Base-by-base conservation (phyloP, 2,329 filamentous ascomycete genomes). In the Penicillium rolfsii region DNA sequence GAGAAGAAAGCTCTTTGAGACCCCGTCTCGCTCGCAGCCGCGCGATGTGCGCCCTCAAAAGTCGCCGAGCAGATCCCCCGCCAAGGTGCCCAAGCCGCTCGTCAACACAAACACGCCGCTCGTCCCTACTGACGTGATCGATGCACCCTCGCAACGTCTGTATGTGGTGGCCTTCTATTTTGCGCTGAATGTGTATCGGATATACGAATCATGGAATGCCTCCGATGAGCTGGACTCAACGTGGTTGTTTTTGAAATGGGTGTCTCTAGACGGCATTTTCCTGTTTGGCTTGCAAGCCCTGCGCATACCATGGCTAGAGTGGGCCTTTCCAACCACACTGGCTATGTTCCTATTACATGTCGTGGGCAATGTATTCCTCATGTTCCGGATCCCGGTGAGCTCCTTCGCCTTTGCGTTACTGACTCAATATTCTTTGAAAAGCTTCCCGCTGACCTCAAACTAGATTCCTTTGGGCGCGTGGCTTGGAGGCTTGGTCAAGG, bases 251-350 rank as follows among this genome's bases (percentile, higher is more conserved):
- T 80, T 96, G 72, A 99, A 98, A 84, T 99, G 95, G 95, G 85
- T 91, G 64, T 83, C 88, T 60, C 86, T 99, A 64, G 95, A 99
- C 79, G 90, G 91, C 62, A 78, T 89, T 26, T 97, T 93, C 75
- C 82, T 98, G 64, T 97, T 96, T 75, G 91, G 91, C 7, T 80
- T 99, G 57, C 94, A 96, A 19, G 86, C 90, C 67, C 77, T 99
- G 70, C 87, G 91, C 74, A 97, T 99, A 84, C 95, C 95, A 60
- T 99, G 95, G 96, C 83, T 99, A 60, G 93, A 98, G 81, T 91
- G 94, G 81, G 91, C 91, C 46, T 90, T 91, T 71, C 84, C 86
- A 38, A 88, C 88, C 0, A 89, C 91, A 57, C 84, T 90, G 45
- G 81, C 85, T 35, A 79, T 93, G 24, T 96, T 95, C 71, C 76